phyloP scores from a whole-genome alignment of 1,284 basidiomycete species.

The Pseudozyma tsukubaensis region DNA sequence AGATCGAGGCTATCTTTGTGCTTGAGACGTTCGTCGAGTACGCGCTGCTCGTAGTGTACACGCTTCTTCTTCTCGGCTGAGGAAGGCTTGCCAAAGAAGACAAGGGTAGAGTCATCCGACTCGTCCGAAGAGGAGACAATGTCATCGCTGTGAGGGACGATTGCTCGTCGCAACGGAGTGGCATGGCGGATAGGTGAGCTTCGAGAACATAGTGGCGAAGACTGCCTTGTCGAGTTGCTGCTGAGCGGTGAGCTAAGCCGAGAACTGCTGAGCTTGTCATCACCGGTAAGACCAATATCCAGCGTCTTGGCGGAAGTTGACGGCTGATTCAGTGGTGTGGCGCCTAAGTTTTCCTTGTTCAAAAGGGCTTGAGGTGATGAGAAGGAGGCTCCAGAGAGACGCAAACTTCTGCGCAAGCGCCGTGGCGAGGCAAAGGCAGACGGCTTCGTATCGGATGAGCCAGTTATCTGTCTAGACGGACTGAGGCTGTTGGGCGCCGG shows the following conservation, averaged over 20 bases:
- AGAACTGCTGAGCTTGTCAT: constrained; percentile 11
- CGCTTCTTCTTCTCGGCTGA: constrained; percentile 50
- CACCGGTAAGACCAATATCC: constrained; percentile 12
- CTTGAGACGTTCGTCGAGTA: constrained; percentile 43
- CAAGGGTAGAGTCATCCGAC: constrained; percentile 40
- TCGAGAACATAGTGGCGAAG: constrained; percentile 20
- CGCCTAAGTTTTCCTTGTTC: constrained; percentile 30
- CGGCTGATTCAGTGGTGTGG: constrained; percentile 3
- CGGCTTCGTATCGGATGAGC: constrained; percentile 5
- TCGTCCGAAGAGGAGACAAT: constrained; percentile 34
- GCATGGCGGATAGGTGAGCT: constrained; percentile 23
- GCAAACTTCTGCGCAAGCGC: constrained; percentile 32
- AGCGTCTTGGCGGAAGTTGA: constrained; percentile 35
- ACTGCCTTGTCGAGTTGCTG: constrained; percentile 11
- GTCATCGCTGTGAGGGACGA: constrained; percentile 12
- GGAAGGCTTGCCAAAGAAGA: constrained; percentile 53
- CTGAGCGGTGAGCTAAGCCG: constrained; percentile 7
- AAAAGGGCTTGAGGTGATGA: constrained; percentile 11
- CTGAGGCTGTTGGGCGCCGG: constrained; percentile 1
- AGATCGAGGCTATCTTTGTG: constrained; percentile 54
- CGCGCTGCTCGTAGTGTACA: constrained; percentile 44
- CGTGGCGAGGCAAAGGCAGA: constrained; percentile 15
- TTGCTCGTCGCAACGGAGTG: constrained; percentile 18
- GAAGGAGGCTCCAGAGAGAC: constrained; percentile 23
- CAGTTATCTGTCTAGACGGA: neutral